phyloP scores from a whole-genome alignment of 129 eudicot species.

The Lonicera japonica region DNA sequence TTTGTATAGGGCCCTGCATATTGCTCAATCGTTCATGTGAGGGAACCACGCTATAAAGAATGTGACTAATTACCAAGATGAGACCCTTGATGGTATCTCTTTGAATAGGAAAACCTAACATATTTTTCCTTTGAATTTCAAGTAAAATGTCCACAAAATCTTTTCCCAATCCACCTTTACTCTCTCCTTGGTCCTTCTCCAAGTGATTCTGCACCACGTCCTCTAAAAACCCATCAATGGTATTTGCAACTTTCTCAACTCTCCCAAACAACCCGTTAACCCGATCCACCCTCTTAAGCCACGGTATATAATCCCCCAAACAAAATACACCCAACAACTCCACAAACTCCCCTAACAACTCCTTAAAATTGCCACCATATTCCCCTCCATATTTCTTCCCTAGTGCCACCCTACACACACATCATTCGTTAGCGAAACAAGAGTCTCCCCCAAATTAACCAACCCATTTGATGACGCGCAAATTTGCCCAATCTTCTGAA shows the following conservation, averaged over 20 bases:
- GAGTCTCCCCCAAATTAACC: no score
- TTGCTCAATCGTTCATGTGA: no score
- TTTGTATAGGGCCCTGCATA: no score
- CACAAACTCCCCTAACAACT: conserved; percentile 27
- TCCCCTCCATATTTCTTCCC: conserved; percentile 60
- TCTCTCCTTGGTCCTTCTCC: background rate
- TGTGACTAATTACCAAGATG: conserved; percentile 39
- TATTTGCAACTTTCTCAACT: conserved; percentile 18
- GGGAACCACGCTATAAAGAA: no score
- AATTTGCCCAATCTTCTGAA: no score
- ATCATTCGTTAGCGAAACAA: conserved; percentile 35
- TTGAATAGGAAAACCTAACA: conserved; percentile 19
- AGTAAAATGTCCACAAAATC: conserved; percentile 39
- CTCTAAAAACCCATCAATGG: conserved; percentile 33
- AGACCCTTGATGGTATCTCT: conserved; percentile 34
- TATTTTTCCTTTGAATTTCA: no score
- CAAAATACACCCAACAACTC: conserved; percentile 27
- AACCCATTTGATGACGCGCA: no score
- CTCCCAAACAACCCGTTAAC: conserved; percentile 21
- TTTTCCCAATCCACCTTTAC: conserved; percentile 3
- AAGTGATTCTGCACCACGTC: conserved; percentile 31
- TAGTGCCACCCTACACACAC: conserved; percentile 44
- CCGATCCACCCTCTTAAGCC: conserved; percentile 29
- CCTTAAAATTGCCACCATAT: conserved; percentile 24
- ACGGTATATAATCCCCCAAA: conserved; percentile 40